These are phyloP conservation scores for Yarrowia sp. DNA, from an alignment of 805 yeast genomes.

Conservation along the genomic window DNA sequence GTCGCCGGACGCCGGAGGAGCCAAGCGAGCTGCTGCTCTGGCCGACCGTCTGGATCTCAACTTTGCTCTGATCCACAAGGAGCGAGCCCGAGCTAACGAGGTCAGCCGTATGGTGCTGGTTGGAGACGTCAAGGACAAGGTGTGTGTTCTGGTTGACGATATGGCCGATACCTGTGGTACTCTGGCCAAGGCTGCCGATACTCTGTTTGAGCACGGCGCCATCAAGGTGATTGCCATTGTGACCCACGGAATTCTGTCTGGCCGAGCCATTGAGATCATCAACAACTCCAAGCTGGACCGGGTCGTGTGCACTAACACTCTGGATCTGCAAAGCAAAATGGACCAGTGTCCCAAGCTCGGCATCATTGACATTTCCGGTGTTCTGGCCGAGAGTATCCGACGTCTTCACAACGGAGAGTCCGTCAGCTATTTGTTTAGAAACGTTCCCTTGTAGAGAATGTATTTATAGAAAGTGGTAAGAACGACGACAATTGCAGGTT, in stretches of 20 bases:
- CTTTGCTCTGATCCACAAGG: slow-evolving; percentile 96
- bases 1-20: slow-evolving; percentile 99
- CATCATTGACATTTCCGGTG: slow-evolving; percentile 78
- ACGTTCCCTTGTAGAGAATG: slow-evolving; percentile 46
- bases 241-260: slow-evolving; percentile 92
- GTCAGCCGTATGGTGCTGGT: slow-evolving; percentile 96
- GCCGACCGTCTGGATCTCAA: slow-evolving; percentile 94
- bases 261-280: slow-evolving; percentile 75
- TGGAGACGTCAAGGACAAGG: slow-evolving; percentile 85
- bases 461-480: slow-evolving; percentile 22
- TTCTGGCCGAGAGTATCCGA: slow-evolving; percentile 89
- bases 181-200: slow-evolving; percentile 89
- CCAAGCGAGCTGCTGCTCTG: slow-evolving; percentile 91
- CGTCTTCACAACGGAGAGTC: slow-evolving; percentile 96
- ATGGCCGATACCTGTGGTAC: slow-evolving; percentile 99
- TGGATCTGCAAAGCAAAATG: slow-evolving; percentile 73
- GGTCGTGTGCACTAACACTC: slow-evolving; percentile 90
- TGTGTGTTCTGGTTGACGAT: slow-evolving; percentile 88
- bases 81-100: slow-evolving; percentile 94
- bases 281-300: slow-evolving; percentile 62
- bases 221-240: slow-evolving; percentile 87
- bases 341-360: slow-evolving; percentile 62
- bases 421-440: slow-evolving; percentile 79
- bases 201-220: slow-evolving; percentile 77
- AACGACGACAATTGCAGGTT: too few relatives aligned